Base-by-base conservation (phyloP, 164 flowering plant species). In the Magnolia kwangsiensis region DNA sequence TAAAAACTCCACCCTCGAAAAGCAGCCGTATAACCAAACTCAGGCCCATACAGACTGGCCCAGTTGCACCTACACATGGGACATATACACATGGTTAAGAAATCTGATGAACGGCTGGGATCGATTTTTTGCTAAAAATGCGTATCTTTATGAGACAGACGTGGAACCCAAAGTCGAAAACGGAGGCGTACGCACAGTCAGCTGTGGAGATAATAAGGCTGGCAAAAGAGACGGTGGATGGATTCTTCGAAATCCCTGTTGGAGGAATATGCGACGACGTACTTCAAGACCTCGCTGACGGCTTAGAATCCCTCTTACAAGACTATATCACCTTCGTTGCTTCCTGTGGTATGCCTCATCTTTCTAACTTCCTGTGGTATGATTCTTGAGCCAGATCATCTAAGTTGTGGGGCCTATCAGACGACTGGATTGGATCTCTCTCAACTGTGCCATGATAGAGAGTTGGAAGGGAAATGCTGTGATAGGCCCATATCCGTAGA, bases 151-250 rank as follows among this genome's bases (percentile, higher is more conserved):
- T 75, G 51, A 18, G 66, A 19, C 81, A 96, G 98, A 96, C 96
- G 76, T 96, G 99, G 99, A 94, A 90, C 67, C 96, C 98, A 14
- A 94, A 86, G 80, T 96, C 99, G n/a, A 94, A 94, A 84, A 75
- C 85, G 13, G 98, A 96, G 74, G 96, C 95, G 0, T 88, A 90
- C 72, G 97, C 97, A n/a, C 89, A 88, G 45, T 90, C 99, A 7
- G 98, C 89, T 0, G 88, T 77, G 37, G 98, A 94, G 70, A 80
- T 96, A 16, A 78, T 91, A 85, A 90, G 77, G 78, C 31, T 85
- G 70, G 87, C 90, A 20, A 89, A 83, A 84, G 89, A 89, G 72
- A 79, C 86, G 7, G 85, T 92, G 72, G 91, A 90, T 1, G 85
- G 87, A 13, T 96, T 94, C 90, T 90, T 90, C 77, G 89, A 88